Base-by-base conservation (phyloP, 306 rosid species). In the Castanospermum australe region DNA sequence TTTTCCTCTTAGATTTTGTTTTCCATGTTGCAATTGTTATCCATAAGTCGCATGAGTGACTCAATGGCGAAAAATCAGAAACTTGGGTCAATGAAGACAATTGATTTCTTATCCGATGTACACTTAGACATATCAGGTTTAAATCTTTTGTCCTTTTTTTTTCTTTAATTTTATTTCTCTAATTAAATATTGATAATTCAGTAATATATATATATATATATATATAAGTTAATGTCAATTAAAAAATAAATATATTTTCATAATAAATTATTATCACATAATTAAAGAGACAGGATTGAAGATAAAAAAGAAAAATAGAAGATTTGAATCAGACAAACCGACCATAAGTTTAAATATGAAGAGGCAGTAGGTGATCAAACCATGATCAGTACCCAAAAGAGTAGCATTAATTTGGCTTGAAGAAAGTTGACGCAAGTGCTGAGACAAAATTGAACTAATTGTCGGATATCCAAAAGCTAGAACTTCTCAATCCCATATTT, bases 391-490 rank as follows among this genome's bases (percentile, higher is more conserved):
- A 51, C 28, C 73, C 76, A 54, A 75, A 54, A 67, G 28, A 75
- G 24, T 17, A 42, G 60, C 45, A 44, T 45, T 76, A 78, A 82
- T 71, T 71, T 60, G 77, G 4, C 57, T 28, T 44, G 75, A 78
- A 69, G 72, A 82, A 79, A 76, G 78, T 63, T 48, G 71, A 47
- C 30, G 77, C 86, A 74, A 75, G 64, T 65, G 81, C 71, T 62
- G 68, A 48, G 78, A 82, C 85, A 83, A 33, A 83, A 17, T 69
- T 75, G 69, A 64, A 69, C 30, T 32, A 36, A 65, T 38, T 82
- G 83, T 86, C 85, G 85, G 85, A 79, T 35, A 57, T 62, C 57
- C 76, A 71, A 82, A 82, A 59, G 52, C 69, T n/a, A n/a, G n/a
- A n/a, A 18, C 67, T 76, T 13, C 15, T 44, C 47, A 61, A 44